Evolutionary conservation across 2,329 filamentous ascomycete genomes (phyloP), one percentile per base, ranked within the genome.

Genomic region (Whalleya microplaca): DNA sequence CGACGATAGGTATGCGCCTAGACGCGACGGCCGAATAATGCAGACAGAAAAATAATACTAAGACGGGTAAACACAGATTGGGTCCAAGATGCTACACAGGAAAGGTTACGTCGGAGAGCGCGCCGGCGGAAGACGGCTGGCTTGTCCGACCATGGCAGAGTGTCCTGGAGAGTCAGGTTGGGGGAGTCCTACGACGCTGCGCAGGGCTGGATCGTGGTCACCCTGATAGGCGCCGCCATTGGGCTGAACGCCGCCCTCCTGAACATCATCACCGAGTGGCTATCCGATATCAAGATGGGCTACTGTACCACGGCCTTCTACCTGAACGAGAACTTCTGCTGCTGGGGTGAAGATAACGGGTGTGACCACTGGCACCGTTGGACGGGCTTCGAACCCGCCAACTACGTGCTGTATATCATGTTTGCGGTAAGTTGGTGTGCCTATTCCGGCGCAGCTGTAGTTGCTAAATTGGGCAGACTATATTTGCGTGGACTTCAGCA

Each of bases 121-220:
- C 84, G 89, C 65, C 84, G 90, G 68, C 88, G 86, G 72, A 86
- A 88, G 67, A 86, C 88, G 6, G 86, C 84, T 2, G 87, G 88
- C 41, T 86, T 90, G 59, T 90, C 90, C 73, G 87, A 91, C 61
- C 81, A 85, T 32, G 85, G 88, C 29, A 81, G 86, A 59, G 77
- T 77, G 51, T 89, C 89, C 57, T 98, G 93, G 92, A 83, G 91
- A 71, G 84, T 91, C 60, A 90, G 88, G 68, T 75, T 96, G 32
- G 86, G 85, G 77, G 91, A 95, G 72, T 90, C 90, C 27, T 99
- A 98, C 73, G 93, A 98, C 74, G 95, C 95, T 10, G 95, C 92
- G 2, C 95, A 99, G 76, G 94, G 92, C 20, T 99, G 95, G 95
- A 93, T 99, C 56, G 95, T 99, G 47, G 90, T 99, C 53, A 98